Base-by-base conservation (phyloP, 768 basidiomycete genomes). In the Russula ochroleuca region DNA sequence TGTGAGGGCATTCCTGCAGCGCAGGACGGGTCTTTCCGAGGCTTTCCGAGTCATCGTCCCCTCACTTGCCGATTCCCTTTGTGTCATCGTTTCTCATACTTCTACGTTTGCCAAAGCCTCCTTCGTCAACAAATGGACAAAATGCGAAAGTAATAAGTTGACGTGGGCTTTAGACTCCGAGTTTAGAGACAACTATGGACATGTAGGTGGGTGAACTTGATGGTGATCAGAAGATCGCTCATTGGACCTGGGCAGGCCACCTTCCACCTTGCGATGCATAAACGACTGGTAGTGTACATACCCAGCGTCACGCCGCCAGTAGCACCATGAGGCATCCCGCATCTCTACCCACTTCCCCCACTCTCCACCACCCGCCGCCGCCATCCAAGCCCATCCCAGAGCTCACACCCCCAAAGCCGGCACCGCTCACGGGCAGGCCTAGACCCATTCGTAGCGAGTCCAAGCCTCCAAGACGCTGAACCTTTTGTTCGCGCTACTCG, bases 191-290 rank as follows among this genome's bases (percentile, higher is more conserved):
- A 56, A 10, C 13, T 1, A 10, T 19, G 28, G 9, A 17, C 33
- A 31, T 51, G 33, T 35, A 53, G 4, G 11, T 48, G 23, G 23
- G 10, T 35, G 7, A 35, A 8, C 35, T 35, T 50, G 28, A 33
- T 33, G 8, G 19, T 19, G 2, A 5, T 31, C 11, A 13, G 7
- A 59, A 28, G 38, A 54, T 13, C 17, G n/a, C 5, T 60, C 59
- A 56, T 43, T 60, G 33, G 3, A 61, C 61, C 45, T 58, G 28
- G 28, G 28, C 28, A 28, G 61, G 43, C 67, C 61, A 19, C 53
- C 65, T 33, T 62, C 62, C 41, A 52, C 66, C 23, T 35, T 67
- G 5, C 67, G 65, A 17, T 67, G 59, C 59, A 68, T 25, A n/a
- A 63, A 68, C 25, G 65, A 65, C 25, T 67, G 65, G 6, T 58